Conservation (phyloP, 2,329 filamentous ascomycete species). For the Cryphonectria parasitica region DNA sequence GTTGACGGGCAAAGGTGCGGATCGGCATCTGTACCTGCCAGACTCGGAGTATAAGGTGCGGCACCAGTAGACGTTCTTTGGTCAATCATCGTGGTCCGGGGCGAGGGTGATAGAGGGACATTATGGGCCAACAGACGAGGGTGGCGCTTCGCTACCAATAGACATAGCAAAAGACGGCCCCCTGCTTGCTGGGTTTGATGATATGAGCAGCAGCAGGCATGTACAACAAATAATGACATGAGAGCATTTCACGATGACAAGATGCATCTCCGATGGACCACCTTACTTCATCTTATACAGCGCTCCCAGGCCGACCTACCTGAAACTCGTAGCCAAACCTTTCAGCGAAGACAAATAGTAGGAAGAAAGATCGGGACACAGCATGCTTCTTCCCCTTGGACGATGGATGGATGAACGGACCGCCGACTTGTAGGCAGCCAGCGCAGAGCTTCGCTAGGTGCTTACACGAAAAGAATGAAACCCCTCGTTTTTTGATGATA, state of each 20-base stretch:
- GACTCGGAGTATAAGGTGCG: slow-evolving; percentile 82
- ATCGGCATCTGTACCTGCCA: slow-evolving; percentile 93
- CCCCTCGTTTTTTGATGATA: too few relatives aligned
- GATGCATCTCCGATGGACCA: background rate
- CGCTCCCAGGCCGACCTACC: background rate
- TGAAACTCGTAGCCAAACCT: too few relatives aligned
- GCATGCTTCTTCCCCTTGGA: too few relatives aligned
- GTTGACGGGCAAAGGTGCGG: slow-evolving; percentile 83
- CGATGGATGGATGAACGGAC: too few relatives aligned
- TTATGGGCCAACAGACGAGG: background rate
- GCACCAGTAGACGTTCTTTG: slow-evolving; percentile 58
- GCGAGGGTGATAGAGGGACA: background rate
- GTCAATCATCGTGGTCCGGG: background rate
- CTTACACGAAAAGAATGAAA: too few relatives aligned
- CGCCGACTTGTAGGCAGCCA: too few relatives aligned
- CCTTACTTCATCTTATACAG: background rate
- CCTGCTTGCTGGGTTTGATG: slow-evolving; percentile 1
- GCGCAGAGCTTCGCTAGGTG: too few relatives aligned
- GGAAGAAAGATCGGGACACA: too few relatives aligned
- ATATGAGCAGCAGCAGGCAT: slow-evolving; percentile 13
- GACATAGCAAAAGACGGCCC: slow-evolving; percentile 2
- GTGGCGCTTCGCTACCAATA: background rate
- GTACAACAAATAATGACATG: slow-evolving; percentile 19
- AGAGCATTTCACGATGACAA: slow-evolving; percentile 9
- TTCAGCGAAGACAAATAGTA: too few relatives aligned